phyloP scores from a whole-genome alignment of 148 eudicot genomes.

The Rhododendron mucronatum region DNA sequence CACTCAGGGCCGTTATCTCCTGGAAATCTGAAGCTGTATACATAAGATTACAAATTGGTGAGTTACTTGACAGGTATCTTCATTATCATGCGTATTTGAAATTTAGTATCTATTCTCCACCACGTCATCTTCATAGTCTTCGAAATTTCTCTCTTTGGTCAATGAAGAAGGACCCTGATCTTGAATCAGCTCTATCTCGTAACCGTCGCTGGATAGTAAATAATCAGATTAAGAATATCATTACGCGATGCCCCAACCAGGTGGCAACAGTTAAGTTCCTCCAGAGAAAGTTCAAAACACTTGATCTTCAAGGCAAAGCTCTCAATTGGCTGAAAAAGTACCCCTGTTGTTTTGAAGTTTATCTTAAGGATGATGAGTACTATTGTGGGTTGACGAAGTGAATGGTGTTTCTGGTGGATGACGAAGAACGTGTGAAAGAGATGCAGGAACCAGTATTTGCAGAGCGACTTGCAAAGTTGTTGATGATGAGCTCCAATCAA shows the following conservation, averaged over 20 bases:
- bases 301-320: constrained; percentile 87
- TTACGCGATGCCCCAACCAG: constrained; percentile 62
- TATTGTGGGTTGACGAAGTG: constrained; percentile 66
- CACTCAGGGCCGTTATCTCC: background rate
- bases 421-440: constrained; percentile 65
- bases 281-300: constrained; percentile 88
- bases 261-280: constrained; percentile 52
- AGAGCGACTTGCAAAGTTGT: constrained; percentile 66
- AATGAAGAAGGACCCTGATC: constrained; percentile 94
- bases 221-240: constrained; percentile 89
- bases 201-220: constrained; percentile 88
- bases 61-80: background rate
- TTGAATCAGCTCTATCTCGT: constrained; percentile 76
- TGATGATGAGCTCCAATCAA: constrained; percentile 73
- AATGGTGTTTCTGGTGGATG: constrained; percentile 71
- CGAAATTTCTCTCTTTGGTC: constrained; percentile 76
- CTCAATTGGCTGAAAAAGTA: constrained; percentile 90
- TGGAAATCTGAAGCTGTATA: constrained; percentile 7
- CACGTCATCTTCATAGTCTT: constrained; percentile 5
- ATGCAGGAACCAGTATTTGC: constrained; percentile 57
- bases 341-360: constrained; percentile 91
- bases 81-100: constrained; percentile 1
- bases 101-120: constrained; percentile 3
- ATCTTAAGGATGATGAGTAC: constrained; percentile 41
- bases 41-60: constrained; percentile 1